A percentile compares a stretch with the other conserved stretches of the same genome.
Conservation (phyloP, 73 alveolate genomes). For the Effrenium voratum region DNA sequence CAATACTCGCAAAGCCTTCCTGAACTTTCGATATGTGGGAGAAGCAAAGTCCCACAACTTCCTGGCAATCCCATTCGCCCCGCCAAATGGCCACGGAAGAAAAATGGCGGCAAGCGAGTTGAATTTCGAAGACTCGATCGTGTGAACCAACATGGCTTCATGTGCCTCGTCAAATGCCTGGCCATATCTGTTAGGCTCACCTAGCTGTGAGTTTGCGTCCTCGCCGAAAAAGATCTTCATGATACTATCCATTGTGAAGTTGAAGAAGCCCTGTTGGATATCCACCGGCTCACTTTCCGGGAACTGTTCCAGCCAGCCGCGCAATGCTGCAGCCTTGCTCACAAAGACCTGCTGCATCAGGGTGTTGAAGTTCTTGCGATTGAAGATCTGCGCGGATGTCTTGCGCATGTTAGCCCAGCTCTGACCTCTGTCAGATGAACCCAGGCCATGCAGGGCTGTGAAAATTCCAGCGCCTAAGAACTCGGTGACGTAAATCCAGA, state of each 20-base stretch:
- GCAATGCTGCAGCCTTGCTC: conserved; percentile 41
- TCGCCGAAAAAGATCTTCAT: conserved; percentile 71
- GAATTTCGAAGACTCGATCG: too few relatives aligned
- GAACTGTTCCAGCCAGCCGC: background rate
- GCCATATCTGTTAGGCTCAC: background rate
- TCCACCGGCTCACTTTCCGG: background rate
- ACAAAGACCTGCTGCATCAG: conserved; percentile 65
- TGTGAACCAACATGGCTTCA: background rate
- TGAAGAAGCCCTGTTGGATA: conserved; percentile 38
- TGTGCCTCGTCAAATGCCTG: conserved; percentile 32
- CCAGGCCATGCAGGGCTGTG: conserved; percentile 41
- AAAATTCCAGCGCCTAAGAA: conserved; percentile 57
- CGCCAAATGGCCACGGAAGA: conserved; percentile 79
- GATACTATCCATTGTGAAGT: conserved; percentile 68
- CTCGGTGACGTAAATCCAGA: conserved; percentile 57
- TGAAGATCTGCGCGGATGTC: conserved; percentile 66
- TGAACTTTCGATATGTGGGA: conserved; percentile 28
- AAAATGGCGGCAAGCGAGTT: background rate
- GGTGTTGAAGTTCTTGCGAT: conserved; percentile 71
- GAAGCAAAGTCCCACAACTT: conserved; percentile 1
- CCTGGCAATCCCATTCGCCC: conserved; percentile 22
- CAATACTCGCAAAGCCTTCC: background rate
- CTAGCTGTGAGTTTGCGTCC: conserved; percentile 28
- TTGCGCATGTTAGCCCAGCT: conserved; percentile 75
- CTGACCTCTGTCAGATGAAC: background rate